Evolutionary conservation across 2,329 filamentous ascomycete species (phyloP).

Genomic region (Aspergillus texensis): DNA sequence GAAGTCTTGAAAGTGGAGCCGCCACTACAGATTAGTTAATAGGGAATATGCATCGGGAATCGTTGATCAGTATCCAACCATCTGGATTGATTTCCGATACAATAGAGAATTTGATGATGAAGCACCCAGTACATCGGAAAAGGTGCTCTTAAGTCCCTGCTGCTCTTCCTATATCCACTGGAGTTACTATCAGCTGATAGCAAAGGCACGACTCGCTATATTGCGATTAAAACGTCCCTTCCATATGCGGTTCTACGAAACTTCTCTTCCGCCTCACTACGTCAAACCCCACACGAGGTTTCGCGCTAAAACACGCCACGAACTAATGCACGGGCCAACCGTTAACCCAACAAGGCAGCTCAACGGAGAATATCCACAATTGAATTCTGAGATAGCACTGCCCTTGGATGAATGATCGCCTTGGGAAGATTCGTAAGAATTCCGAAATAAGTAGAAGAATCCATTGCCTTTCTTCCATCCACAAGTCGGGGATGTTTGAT

Average conservation of each 20-base stretch:
- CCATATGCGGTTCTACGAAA: not conserved
- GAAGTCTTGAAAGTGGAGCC: constrained; percentile 4
- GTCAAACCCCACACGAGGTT: constrained; percentile 13
- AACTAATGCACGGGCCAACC: constrained; percentile 16
- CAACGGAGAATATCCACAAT: constrained; percentile 10
- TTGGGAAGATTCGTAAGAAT: not conserved
- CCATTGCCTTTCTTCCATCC: not conserved
- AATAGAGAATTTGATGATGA: not conserved
- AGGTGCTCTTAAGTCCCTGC: not conserved
- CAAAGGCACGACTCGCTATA: not conserved
- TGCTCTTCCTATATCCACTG: not conserved
- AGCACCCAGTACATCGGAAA: not conserved
- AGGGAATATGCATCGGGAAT: not conserved
- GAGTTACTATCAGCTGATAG: not conserved
- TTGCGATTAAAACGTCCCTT: not conserved
- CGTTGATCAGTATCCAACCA: not conserved
- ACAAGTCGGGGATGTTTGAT: not conserved
- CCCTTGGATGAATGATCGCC: not conserved
- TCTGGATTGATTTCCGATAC: not conserved
- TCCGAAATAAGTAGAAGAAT: not conserved
- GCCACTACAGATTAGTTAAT: constrained; percentile 11
- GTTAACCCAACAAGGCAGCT: constrained; percentile 12
- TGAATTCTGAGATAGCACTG: constrained; percentile 2
- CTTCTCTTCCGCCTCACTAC: constrained; percentile 8
- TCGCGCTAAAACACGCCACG: constrained; percentile 21